phyloP scores from a whole-genome alignment of 139 green algal genomes.

The Asterochloris sp. region DNA sequence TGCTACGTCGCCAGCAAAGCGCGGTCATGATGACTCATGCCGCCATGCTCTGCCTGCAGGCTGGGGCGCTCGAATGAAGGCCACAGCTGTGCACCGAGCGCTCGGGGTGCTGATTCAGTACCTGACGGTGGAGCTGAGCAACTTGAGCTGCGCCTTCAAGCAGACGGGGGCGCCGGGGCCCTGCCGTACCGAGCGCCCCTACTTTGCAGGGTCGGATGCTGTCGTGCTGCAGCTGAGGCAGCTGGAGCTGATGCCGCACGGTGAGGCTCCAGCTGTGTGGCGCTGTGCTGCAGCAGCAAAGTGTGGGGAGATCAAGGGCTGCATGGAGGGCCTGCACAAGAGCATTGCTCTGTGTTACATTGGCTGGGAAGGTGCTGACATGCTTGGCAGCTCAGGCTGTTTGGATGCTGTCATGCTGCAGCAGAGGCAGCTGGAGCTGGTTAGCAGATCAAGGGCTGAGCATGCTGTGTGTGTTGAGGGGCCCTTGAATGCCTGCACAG shows the following conservation, averaged over 20 bases:
- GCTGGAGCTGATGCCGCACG: slow-evolving; percentile 30
- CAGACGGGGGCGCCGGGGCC: slow-evolving; percentile 48
- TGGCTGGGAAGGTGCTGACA: too few relatives aligned
- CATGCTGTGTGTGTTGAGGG: too few relatives aligned
- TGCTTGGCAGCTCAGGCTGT: slow-evolving; percentile 18
- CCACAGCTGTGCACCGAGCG: neutral
- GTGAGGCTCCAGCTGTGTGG: neutral
- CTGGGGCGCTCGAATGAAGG: neutral
- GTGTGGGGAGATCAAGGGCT: too few relatives aligned
- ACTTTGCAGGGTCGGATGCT: slow-evolving; percentile 37
- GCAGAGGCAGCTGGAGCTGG: slow-evolving; percentile 29
- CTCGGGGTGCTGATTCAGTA: slow-evolving; percentile 29
- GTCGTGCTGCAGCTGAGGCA: slow-evolving; percentile 29
- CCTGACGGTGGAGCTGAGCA: slow-evolving; percentile 29
- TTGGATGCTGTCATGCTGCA: slow-evolving; percentile 30
- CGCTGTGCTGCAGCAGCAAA: neutral
- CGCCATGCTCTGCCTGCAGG: neutral
- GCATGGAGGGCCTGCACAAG: too few relatives aligned
- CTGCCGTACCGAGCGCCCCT: slow-evolving; percentile 8
- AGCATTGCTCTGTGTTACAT: too few relatives aligned
- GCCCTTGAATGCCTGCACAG: too few relatives aligned
- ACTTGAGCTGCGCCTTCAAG: slow-evolving; percentile 31
- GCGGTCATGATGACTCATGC: neutral
- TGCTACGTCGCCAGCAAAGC: neutral
- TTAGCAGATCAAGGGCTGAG: neutral